Evolutionary conservation across 805 yeast genomes (phyloP), one percentile per base, ranked within the genome.

Genomic region (Martiniozyma abietophila): DNA sequence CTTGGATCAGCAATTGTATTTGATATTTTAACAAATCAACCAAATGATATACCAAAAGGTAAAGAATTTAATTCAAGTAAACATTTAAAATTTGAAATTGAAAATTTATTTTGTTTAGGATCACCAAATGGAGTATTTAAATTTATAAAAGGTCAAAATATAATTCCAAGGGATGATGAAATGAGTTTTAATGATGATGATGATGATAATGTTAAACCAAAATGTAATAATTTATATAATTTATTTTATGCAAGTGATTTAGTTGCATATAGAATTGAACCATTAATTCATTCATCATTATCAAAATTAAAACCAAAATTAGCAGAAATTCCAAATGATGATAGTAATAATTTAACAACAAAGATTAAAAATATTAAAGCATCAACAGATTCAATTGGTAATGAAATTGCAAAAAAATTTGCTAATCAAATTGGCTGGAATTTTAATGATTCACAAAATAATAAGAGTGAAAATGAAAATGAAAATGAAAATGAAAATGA

Each of bases 241-340:
- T 59, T 92, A 5, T 85, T 81, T 59, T 94, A 89, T 46, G 83
- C 89, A 0, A 79, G 94, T 44, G 98, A 89, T 51, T 95, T 96
- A 1, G 78, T 92, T 26, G 88, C 89, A 0, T 85, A 88, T 48
- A 64, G 97, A 36, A 58, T 88, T 38, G 98, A 89, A 54, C 98
- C 98, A 2, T 59, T 89, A 38, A 68, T 88, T 5, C 58, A 63
- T 40, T 62, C 67, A 15, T 56, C 50, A 40, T 64, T 77, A 43
- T 59, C 74, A 0, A 51, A 61, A 7, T 56, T 66, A 36, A 64
- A 67, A 41, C 82, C 89, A 0, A 73, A 64, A 35, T 57, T 59
- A 12, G 65, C 81, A 11, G 80, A 83, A 1, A 74, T 69, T 45
- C 72, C 73, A 0, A 55, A 46, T n/a, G n/a, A n/a, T n/a, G n/a